Evolutionary conservation across 2,329 filamentous ascomycete genomes (phyloP), one percentile per base, ranked within the genome.

Genomic region (Alternaria metachromatica): DNA sequence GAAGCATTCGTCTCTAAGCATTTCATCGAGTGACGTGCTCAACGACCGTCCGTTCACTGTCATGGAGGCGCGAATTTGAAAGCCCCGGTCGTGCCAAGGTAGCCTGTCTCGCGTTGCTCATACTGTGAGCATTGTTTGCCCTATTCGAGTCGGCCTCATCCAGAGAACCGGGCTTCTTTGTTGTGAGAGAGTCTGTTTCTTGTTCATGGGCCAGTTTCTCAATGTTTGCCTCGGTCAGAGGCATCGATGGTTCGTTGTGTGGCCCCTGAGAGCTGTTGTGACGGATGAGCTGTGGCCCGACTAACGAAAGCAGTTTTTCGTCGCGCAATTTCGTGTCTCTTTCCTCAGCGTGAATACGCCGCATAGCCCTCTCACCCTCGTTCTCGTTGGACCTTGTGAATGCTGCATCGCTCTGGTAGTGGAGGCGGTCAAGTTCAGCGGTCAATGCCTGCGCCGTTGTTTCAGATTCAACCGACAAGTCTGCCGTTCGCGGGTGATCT

Each of bases 311-410:
- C 18, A 88, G 74, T 68, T 87, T 87, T 62, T 87, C 84, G 68
- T 88, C 85, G 15, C 86, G 80, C 5, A 88, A 74, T 53, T 80
- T 77, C 25, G 83, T 84, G 4, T 87, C 86, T 73, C 85, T 85
- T 68, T 88, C 87, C 73, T 87, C 86, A 8, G 84, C 83, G 15
- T 83, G 77, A 51, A 84, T 82, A n/a, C 84, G 79, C 51, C 83
- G 75, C 59, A 82, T 75, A 5, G 77, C 82, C 26, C 82, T 78
- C 48, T 86, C 84, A 12, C 80, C 80, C 62, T 84, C 81, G n/a
- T 74, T 80, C 64, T 83, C 79, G 20, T 79, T 71, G n/a, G 78
- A 79, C 43, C 75, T 76, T 25, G 78, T 79, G 54, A 84, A 67
- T n/a, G 81, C 78, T 13, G 76, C 65, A 44, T 78, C 75, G 54